A percentile compares a stretch with the other conserved stretches of the same genome.
Evolutionary conservation across 2,329 filamentous ascomycete species (phyloP).

Genomic region (Alternaria brassicae): DNA sequence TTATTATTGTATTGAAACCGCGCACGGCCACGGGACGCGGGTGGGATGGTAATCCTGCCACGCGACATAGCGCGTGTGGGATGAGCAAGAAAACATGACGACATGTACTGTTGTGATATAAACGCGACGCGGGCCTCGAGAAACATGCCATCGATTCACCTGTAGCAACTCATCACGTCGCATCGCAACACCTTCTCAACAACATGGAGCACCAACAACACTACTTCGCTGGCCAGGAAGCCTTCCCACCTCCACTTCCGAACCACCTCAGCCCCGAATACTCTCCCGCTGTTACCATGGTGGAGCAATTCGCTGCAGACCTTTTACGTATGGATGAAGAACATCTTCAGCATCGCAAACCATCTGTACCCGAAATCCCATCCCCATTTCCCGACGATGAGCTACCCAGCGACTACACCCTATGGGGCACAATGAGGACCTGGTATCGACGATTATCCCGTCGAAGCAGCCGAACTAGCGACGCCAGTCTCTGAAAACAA

Average conservation of each 20-base stretch:
- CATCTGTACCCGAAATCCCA: neutral
- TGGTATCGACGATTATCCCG: slow-evolving; percentile 13
- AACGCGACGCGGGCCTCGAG: neutral
- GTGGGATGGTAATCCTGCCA: slow-evolving; percentile 9
- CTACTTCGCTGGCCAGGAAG: slow-evolving; percentile 8
- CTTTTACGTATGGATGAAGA: slow-evolving; percentile 16
- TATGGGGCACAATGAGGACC: slow-evolving; percentile 6
- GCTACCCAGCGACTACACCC: neutral
- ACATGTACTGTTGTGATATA: slow-evolving; percentile 9
- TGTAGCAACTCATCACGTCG: neutral
- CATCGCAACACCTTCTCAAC: neutral
- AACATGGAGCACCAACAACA: slow-evolving; percentile 1
- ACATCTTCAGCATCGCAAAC: slow-evolving; percentile 9
- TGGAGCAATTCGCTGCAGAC: slow-evolving; percentile 14
- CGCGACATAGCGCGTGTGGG: slow-evolving; percentile 11
- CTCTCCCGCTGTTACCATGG: slow-evolving; percentile 10
- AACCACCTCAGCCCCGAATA: slow-evolving; percentile 11
- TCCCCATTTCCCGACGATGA: slow-evolving; percentile 9
- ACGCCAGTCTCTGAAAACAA: slow-evolving; percentile 7
- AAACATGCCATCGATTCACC: neutral
- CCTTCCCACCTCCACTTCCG: slow-evolving; percentile 8
- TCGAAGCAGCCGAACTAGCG: slow-evolving; percentile 7
- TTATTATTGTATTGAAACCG: slow-evolving; percentile 14
- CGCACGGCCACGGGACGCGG: slow-evolving; percentile 7
- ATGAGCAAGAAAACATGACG: slow-evolving; percentile 13